These are phyloP conservation scores for Dryas octopetala DNA, from an alignment of 306 rosid genomes.

Conservation along the genomic window DNA sequence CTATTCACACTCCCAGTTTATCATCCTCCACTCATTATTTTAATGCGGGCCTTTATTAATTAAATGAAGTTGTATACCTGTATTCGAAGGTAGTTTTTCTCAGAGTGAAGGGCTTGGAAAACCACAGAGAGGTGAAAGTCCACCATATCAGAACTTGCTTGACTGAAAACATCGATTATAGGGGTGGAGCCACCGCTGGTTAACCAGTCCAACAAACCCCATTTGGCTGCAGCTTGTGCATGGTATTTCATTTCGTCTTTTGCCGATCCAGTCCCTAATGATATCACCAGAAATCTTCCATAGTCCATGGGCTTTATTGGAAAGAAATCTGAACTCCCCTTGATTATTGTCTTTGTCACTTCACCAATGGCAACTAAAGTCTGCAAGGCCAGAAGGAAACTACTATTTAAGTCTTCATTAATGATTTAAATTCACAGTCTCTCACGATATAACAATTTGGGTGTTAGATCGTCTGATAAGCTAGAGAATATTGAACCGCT, in stretches of 20 bases:
- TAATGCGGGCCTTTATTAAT: too few species aligned
- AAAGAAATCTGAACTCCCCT: constrained; percentile 20
- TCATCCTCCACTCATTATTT: too few species aligned
- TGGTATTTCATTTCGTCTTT: constrained; percentile 25
- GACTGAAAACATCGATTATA: constrained; percentile 23
- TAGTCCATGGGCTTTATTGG: constrained; percentile 30
- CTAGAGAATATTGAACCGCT: too few species aligned
- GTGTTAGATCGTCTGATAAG: not conserved
- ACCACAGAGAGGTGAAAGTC: constrained; percentile 30
- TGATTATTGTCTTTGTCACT: constrained; percentile 41
- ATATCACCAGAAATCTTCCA: constrained; percentile 40
- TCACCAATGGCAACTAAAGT: constrained; percentile 58
- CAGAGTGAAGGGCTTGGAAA: constrained; percentile 27
- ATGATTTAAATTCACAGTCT: too few species aligned
- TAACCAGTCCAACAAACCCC: constrained; percentile 45
- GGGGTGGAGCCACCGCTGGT: constrained; percentile 38
- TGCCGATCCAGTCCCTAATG: constrained; percentile 53
- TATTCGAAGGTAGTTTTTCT: constrained; percentile 45
- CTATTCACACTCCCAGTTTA: too few species aligned
- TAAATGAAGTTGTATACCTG: constrained; percentile 23
- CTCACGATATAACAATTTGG: too few species aligned
- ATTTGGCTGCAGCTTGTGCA: constrained; percentile 34
- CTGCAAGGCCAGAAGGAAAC: constrained; percentile 22
- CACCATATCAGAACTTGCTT: constrained; percentile 27
- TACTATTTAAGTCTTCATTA: too few species aligned